Percentiles rank a stretch among this genome's conserved stretches.
phyloP scores from a whole-genome alignment of 352 stramenopile species.

The Phytophthora constricta region DNA sequence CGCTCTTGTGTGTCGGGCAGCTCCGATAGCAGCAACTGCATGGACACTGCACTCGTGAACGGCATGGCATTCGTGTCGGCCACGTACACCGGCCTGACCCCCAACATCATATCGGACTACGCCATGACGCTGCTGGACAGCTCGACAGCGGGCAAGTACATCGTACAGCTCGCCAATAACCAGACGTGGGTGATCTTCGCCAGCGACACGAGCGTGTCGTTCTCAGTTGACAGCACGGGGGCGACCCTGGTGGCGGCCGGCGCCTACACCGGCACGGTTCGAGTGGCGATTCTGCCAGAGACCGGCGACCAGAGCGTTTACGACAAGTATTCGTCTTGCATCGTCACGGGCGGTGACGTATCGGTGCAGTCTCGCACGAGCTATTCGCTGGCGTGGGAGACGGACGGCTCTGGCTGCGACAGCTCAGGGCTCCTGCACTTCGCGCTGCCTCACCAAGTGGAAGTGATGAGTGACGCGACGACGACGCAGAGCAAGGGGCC shows the following conservation, averaged over 20 bases:
- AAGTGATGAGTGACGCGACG: constrained; percentile 26
- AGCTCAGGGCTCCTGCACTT: constrained; percentile 52
- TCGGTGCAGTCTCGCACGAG: constrained; percentile 49
- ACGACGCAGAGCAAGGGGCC: constrained; percentile 19
- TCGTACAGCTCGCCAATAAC: constrained; percentile 53
- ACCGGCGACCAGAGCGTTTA: constrained; percentile 39
- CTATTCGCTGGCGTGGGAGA: constrained; percentile 60
- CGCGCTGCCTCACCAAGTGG: constrained; percentile 54
- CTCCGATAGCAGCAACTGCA: constrained; percentile 28
- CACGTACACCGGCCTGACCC: constrained; percentile 50
- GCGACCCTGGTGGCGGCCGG: constrained; percentile 35
- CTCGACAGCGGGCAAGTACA: constrained; percentile 44
- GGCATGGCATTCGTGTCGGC: constrained; percentile 64
- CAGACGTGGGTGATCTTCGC: constrained; percentile 67
- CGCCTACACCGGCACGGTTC: constrained; percentile 48
- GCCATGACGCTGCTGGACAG: constrained; percentile 48
- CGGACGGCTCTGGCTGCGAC: constrained; percentile 40
- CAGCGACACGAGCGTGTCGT: constrained; percentile 27
- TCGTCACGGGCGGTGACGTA: constrained; percentile 46
- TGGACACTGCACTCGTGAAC: constrained; percentile 49
- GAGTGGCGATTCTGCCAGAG: constrained; percentile 48
- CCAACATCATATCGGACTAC: constrained; percentile 44
- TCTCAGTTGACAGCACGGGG: constrained; percentile 43
- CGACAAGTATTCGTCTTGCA: constrained; percentile 50
- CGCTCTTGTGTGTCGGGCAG: constrained; percentile 41